A percentile compares a stretch with the other conserved stretches of the same genome.
Conservation (phyloP, 1,284 basidiomycete genomes). For the Malassezia cuniculi region DNA sequence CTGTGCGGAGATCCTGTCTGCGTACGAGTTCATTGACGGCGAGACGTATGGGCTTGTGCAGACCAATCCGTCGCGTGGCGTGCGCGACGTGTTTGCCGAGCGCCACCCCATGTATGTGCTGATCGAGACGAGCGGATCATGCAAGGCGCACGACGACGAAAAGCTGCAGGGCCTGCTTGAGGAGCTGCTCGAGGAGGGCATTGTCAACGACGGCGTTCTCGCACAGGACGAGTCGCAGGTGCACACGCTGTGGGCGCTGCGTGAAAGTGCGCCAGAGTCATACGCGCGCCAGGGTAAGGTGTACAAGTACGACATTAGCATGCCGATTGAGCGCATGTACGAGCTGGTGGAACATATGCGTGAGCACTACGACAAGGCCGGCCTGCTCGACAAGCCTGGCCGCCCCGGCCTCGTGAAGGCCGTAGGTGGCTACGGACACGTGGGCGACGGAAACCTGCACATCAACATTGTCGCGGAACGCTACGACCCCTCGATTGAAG, state of each 20-base stretch:
- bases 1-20: conserved; percentile 88
- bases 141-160: conserved; percentile 89
- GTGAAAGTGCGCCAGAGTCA: conserved; percentile 88
- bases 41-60: conserved; percentile 69
- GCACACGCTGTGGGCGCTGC: conserved; percentile 74
- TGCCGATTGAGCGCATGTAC: conserved; percentile 80
- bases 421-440: conserved; percentile 77
- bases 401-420: conserved; percentile 47
- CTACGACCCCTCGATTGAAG: conserved; percentile 71
- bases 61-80: conserved; percentile 51
- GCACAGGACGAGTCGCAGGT: conserved; percentile 87
- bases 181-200: conserved; percentile 59
- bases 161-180: conserved; percentile 78
- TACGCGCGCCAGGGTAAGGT: conserved; percentile 85
- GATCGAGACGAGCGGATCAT: conserved; percentile 88
- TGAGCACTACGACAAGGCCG: conserved; percentile 60
- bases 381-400: conserved; percentile 55
- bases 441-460: conserved; percentile 92
- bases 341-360: conserved; percentile 70
- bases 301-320: conserved; percentile 95
- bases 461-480: conserved; percentile 78
- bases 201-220: conserved; percentile 80
- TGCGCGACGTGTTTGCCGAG: conserved; percentile 36
- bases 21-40: conserved; percentile 92
- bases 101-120: conserved; percentile 55